phyloP scores from a whole-genome alignment of 129 eudicot genomes.

The Lactuca sativa region DNA sequence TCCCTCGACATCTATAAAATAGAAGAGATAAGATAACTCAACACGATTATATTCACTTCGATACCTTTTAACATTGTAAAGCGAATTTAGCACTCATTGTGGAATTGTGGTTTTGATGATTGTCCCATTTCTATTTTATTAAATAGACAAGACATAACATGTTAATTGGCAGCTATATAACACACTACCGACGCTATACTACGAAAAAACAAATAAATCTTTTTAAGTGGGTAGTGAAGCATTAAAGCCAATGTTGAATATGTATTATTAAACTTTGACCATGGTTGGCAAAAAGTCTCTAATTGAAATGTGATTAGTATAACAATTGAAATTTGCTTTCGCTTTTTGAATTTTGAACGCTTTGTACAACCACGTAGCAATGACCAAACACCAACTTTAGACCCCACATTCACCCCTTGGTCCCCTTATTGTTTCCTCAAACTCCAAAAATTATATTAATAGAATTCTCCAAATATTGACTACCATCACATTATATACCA shows the following conservation, averaged over 20 bases:
- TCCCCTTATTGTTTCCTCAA: constrained; percentile 15
- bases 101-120: too few species aligned
- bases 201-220: not conserved
- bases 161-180: not conserved
- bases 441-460: not conserved
- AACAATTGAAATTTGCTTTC: constrained; percentile 20
- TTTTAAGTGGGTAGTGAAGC: constrained; percentile 13
- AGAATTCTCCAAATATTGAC: not conserved
- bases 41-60: too few species aligned
- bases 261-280: constrained; percentile 23
- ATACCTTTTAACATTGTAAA: too few species aligned
- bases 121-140: too few species aligned
- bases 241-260: constrained; percentile 23
- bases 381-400: constrained; percentile 19
- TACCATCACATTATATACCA: not conserved
- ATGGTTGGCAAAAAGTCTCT: constrained; percentile 32
- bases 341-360: constrained; percentile 26
- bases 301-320: constrained; percentile 29
- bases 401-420: constrained; percentile 22
- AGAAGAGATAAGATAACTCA: not conserved
- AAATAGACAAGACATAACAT: not conserved
- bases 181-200: not conserved
- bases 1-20: not conserved
- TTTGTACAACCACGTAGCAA: constrained; percentile 13
- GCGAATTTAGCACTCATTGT: too few species aligned